Conservation (phyloP, 148 eudicot species). For the Nyssa sinensis region DNA sequence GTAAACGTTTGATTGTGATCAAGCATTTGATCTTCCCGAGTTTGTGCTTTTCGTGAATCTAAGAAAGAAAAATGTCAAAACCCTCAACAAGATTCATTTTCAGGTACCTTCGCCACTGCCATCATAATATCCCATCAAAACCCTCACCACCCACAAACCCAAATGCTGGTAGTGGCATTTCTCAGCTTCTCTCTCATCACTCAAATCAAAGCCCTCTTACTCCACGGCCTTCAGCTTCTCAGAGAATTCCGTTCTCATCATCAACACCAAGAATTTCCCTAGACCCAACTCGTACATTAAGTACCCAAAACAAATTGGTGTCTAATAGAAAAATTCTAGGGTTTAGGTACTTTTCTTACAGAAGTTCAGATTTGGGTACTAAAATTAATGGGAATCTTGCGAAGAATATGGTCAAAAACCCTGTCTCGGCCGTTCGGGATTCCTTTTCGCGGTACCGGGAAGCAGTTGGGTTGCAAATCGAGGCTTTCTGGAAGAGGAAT, state of each 20-base stretch:
- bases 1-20: no score
- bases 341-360: constrained; percentile 53
- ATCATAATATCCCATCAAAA: constrained; percentile 36
- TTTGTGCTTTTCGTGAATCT: constrained; percentile 35
- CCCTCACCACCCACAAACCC: constrained; percentile 29
- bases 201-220: constrained; percentile 26
- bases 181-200: constrained; percentile 24
- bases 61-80: constrained; percentile 56
- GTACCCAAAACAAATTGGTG: constrained; percentile 16
- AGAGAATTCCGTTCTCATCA: constrained; percentile 22
- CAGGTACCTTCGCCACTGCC: constrained; percentile 33
- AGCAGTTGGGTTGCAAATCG: constrained; percentile 76
- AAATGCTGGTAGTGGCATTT: constrained; percentile 13
- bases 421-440: constrained; percentile 35
- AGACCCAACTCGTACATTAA: constrained; percentile 15
- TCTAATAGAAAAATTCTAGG: constrained; percentile 29
- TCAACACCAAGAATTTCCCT: constrained; percentile 8
- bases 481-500: constrained; percentile 94
- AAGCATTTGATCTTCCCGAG: constrained; percentile 12
- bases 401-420: constrained; percentile 55
- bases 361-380: constrained; percentile 37
- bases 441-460: constrained; percentile 55
- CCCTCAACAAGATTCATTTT: constrained; percentile 49
- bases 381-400: constrained; percentile 39
- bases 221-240: constrained; percentile 24